A percentile compares a stretch with the other conserved stretches of the same genome.
These are phyloP conservation scores for Chaetomium olivaceum DNA, from an alignment of 2,329 filamentous ascomycete species.

Conservation along the genomic window DNA sequence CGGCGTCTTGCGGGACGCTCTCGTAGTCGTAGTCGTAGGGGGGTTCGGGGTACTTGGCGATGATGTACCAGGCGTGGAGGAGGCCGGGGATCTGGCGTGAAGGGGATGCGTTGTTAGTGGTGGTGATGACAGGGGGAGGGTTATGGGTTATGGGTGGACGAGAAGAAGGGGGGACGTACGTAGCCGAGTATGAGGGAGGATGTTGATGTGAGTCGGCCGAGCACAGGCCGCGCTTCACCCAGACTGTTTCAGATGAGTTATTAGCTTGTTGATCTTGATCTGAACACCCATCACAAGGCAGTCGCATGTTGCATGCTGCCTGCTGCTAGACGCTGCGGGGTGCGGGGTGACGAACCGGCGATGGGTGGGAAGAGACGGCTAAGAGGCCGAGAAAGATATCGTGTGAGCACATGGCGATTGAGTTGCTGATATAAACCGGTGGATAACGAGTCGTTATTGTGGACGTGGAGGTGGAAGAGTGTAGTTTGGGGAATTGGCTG, in stretches of 20 bases:
- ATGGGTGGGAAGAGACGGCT: constrained; percentile 67
- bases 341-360: constrained; percentile 52
- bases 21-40: constrained; percentile 66
- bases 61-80: constrained; percentile 97
- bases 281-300: constrained; percentile 8
- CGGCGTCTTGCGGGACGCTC: constrained; percentile 55
- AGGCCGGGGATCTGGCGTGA: constrained; percentile 73
- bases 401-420: constrained; percentile 54
- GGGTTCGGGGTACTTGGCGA: constrained; percentile 80
- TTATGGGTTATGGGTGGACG: constrained; percentile 29
- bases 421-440: not conserved
- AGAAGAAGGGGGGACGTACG: constrained; percentile 41
- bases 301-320: constrained; percentile 4
- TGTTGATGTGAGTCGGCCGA: constrained; percentile 91
- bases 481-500: not conserved
- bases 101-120: constrained; percentile 29
- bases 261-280: not conserved
- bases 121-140: constrained; percentile 26
- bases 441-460: not conserved
- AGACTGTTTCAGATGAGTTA: constrained; percentile 59
- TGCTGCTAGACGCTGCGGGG: not conserved
- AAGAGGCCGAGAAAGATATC: constrained; percentile 65
- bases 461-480: not conserved
- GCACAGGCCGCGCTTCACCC: constrained; percentile 95
- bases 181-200: constrained; percentile 81